Evolutionary conservation across 192 early-diverging fungal genomes (phyloP).

Genomic region (Podochytrium sp.): DNA sequence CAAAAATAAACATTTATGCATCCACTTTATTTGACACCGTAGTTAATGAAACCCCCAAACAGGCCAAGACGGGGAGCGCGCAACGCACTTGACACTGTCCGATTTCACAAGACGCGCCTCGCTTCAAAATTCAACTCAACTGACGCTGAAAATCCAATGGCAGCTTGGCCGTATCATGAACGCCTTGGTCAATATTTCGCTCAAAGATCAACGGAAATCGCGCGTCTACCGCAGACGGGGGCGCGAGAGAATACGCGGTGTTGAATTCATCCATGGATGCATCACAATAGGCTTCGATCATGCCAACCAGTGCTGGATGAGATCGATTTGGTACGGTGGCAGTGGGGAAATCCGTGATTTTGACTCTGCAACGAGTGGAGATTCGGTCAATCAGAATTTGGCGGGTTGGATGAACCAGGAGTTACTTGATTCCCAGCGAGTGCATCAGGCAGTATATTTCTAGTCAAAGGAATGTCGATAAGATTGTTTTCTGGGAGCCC

Average conservation of each 20-base stretch:
- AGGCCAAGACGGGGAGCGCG: too few species aligned
- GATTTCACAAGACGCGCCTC: too few species aligned
- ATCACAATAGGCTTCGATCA: constrained; percentile 38
- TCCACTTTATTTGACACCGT: too few species aligned
- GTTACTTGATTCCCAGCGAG: constrained; percentile 27
- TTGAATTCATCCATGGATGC: constrained; percentile 7
- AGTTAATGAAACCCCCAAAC: too few species aligned
- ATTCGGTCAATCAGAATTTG: neutral
- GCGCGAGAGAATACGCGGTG: neutral
- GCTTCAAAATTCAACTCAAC: too few species aligned
- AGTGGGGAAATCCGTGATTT: constrained; percentile 29
- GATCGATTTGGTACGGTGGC: too few species aligned
- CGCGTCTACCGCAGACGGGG: neutral
- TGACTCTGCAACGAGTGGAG: constrained; percentile 3
- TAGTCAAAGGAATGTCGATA: neutral
- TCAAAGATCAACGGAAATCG: neutral
- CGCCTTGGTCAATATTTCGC: neutral
- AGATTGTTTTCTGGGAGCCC: neutral
- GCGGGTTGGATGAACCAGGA: neutral
- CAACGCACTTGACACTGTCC: too few species aligned
- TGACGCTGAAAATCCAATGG: constrained; percentile 29
- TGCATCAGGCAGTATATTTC: constrained; percentile 26
- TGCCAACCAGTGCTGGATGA: too few species aligned
- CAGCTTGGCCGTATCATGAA: constrained; percentile 13
- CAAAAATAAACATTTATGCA: too few species aligned